phyloP scores from a whole-genome alignment of 1,139 yeast genomes.

The Magnusiomyces suaveolens region DNA sequence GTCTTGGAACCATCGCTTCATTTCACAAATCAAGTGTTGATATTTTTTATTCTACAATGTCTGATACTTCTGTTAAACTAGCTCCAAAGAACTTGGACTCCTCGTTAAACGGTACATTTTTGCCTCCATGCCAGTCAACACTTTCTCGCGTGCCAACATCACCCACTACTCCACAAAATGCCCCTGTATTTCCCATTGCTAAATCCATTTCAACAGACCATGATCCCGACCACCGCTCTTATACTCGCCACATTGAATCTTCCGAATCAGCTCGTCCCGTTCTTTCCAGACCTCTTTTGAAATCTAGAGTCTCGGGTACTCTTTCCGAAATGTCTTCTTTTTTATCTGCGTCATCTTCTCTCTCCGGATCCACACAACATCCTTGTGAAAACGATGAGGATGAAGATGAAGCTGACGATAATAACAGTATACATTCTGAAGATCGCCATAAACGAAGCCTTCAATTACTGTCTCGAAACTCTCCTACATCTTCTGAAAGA shows the following conservation, averaged over 20 bases:
- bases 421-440: neutral
- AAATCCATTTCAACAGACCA: constrained; percentile 4
- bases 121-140: neutral
- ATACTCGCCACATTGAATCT: constrained; percentile 13
- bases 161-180: neutral
- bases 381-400: constrained; percentile 12
- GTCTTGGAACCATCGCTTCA: no score
- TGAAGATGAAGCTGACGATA: constrained; percentile 10
- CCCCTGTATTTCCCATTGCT: constrained; percentile 1
- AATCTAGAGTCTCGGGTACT: neutral
- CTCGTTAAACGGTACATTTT: no score
- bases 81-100: no score
- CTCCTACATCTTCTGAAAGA: neutral
- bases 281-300: neutral
- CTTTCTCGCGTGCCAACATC: neutral
- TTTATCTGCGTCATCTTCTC: constrained; percentile 26
- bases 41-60: no score
- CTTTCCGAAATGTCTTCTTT: constrained; percentile 20
- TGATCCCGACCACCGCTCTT: constrained; percentile 14
- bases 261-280: constrained; percentile 10
- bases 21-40: no score
- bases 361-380: constrained; percentile 21
- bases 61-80: no score
- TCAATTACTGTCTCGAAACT: neutral
- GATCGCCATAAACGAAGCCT: neutral